phyloP scores from a whole-genome alignment of 2,329 filamentous ascomycete species.

The Bisporella sp. region DNA sequence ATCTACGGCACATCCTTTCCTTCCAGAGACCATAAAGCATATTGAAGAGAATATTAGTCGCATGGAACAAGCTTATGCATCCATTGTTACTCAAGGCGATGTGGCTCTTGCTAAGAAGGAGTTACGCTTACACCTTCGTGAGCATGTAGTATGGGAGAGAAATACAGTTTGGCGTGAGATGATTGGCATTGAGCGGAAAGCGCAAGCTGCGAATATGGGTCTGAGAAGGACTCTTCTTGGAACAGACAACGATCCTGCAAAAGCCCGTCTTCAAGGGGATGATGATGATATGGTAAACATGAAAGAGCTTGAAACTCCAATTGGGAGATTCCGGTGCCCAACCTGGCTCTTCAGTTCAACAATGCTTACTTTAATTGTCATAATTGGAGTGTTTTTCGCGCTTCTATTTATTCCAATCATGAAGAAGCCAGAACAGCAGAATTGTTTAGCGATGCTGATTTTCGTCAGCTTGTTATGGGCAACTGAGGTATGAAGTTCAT shows the following conservation, averaged over 20 bases:
- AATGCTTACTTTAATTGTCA: constrained; percentile 67
- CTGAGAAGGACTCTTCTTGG: constrained; percentile 72
- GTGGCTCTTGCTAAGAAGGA: constrained; percentile 71
- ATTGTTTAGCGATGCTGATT: constrained; percentile 86
- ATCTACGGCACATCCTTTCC: constrained; percentile 75
- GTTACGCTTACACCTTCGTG: constrained; percentile 80
- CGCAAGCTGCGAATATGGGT: constrained; percentile 88
- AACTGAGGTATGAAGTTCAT: constrained; percentile 62
- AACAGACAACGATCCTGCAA: constrained; percentile 58
- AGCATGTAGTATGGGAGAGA: constrained; percentile 97
- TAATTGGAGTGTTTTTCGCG: constrained; percentile 65
- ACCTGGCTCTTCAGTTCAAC: constrained; percentile 78
- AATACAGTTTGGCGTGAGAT: constrained; percentile 99
- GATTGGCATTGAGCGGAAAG: constrained; percentile 94
- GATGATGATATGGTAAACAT: constrained; percentile 55
- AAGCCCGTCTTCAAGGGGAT: constrained; percentile 76
- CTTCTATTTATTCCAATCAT: constrained; percentile 76
- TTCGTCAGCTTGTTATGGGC: constrained; percentile 95
- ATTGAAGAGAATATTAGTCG: constrained; percentile 66
- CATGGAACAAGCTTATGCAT: constrained; percentile 75
- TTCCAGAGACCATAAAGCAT: constrained; percentile 59
- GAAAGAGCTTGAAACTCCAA: constrained; percentile 69
- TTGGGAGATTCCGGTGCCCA: constrained; percentile 71
- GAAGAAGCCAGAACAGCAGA: constrained; percentile 84
- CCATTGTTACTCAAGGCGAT: constrained; percentile 78